Base-by-base conservation (phyloP, 352 stramenopile genomes). In the Globisporangium polare region DNA sequence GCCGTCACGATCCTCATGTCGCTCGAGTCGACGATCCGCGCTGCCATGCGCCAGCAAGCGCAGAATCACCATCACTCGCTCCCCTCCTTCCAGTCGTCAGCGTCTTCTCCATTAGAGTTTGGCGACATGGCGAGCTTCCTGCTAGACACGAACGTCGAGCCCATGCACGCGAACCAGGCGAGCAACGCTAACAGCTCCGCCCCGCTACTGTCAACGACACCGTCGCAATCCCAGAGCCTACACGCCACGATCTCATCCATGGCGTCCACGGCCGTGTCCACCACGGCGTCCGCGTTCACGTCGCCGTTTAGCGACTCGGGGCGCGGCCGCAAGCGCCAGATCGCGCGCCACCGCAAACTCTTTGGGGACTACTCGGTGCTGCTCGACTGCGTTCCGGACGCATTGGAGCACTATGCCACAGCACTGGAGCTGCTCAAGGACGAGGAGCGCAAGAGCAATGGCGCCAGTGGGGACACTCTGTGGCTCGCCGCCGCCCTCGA, bases 401-500 rank as follows among this genome's bases (percentile, higher is more conserved):
- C 87, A 1, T 33, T 90, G 9, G 77, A 90, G 43, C 85, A 91
- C 58, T 95, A 94, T 53, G 63, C 74, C 0, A 53, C 74, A 0
- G 85, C 84, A 9, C 73, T 94, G 5, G 85, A 95, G 43, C 71
- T 92, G 60, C 65, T 95, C 13, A 72, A 76, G 0, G 85, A 95
- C 33, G 84, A 94, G 66, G 87, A 94, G 58, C 72, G 84, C 53
- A 78, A 77, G 26, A 91, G 79, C 68, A 66, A 66, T 3, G 73
- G 75, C 0, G 56, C 66, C 0, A 39, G 60, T 4, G 83, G 77
- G 1, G 85, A 95, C 57, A 69, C 69, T 15, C 67, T 95, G 26
- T 95, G 87, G 87, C 81, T 94, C 52, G 87, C 83, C 13, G 81
- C 87, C 0, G 81, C 83, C 2, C 58, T 95, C n/a, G 85, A 95